A percentile compares a stretch with the other conserved stretches of the same genome.
These are phyloP conservation scores for Mucor sp. DNA, from an alignment of 371 early-diverging fungal genomes.

Conservation along the genomic window DNA sequence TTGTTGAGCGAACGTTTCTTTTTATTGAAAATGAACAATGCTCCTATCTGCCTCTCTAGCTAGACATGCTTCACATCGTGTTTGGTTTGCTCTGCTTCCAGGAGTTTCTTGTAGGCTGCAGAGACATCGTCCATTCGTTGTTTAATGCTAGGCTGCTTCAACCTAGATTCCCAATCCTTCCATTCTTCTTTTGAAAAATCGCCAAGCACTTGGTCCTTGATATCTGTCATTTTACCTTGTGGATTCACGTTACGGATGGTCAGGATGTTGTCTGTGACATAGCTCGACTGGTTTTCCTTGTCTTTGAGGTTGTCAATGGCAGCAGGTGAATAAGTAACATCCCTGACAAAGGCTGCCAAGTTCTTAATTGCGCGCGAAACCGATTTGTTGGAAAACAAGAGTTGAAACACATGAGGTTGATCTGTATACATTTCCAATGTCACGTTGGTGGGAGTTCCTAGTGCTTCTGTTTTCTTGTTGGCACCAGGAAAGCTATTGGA, in stretches of 20 bases:
- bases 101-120: background rate
- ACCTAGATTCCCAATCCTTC: constrained; percentile 29
- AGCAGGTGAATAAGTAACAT: constrained; percentile 13
- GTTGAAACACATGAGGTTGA: constrained; percentile 81
- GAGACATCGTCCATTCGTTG: constrained; percentile 26
- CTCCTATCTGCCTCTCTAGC: background rate
- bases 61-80: background rate
- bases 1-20: too few relatives aligned
- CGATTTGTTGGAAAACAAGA: constrained; percentile 41
- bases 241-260: constrained; percentile 19
- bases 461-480: constrained; percentile 3
- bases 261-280: constrained; percentile 10
- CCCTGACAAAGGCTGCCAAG: constrained; percentile 29
- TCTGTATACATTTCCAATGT: constrained; percentile 58
- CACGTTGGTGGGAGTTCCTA: constrained; percentile 24
- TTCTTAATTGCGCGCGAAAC: constrained; percentile 22
- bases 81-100: constrained; percentile 1
- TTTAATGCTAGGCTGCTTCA: constrained; percentile 27
- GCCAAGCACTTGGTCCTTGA: constrained; percentile 14
- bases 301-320: background rate
- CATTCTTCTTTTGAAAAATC: constrained; percentile 18
- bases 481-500: constrained; percentile 31
- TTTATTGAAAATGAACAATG: background rate
- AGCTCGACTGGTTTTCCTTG: constrained; percentile 2
- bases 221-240: constrained; percentile 25